These are phyloP conservation scores for Zygnema circumcarinatum DNA, from an alignment of 139 green algal species.

Conservation along the genomic window DNA sequence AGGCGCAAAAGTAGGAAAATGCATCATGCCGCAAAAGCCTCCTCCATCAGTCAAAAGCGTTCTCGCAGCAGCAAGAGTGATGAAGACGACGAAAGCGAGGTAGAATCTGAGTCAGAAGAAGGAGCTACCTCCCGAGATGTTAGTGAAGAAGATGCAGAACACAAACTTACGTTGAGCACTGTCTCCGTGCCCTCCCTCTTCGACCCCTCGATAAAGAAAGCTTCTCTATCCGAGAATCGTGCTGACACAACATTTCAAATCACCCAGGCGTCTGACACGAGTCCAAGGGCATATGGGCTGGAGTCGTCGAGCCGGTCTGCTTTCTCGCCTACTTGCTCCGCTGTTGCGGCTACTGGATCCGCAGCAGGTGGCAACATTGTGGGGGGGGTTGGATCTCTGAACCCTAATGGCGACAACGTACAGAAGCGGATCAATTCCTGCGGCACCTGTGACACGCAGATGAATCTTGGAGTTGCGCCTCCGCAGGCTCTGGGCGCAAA, in stretches of 20 bases:
- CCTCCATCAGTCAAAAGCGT: constrained; percentile 2
- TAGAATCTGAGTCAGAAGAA: constrained; percentile 39
- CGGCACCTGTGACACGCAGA: constrained; percentile 5
- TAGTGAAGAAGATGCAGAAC: background rate
- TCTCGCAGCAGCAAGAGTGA: constrained; percentile 21
- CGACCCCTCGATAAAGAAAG: background rate
- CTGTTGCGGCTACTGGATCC: background rate
- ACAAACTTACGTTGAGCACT: constrained; percentile 1
- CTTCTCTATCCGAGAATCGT: background rate
- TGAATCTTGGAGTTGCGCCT: constrained; percentile 11
- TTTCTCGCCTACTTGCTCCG: background rate
- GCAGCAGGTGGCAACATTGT: background rate
- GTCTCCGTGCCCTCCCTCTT: constrained; percentile 8
- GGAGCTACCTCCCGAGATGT: background rate
- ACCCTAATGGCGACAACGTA: background rate
- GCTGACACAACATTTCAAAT: background rate
- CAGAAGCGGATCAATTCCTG: background rate
- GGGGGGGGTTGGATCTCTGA: background rate
- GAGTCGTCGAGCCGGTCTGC: background rate
- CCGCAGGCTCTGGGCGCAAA: background rate
- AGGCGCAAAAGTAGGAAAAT: background rate
- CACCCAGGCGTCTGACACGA: background rate
- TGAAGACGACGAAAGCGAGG: constrained; percentile 42
- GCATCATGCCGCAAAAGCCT: background rate
- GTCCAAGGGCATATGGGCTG: background rate